These are phyloP conservation scores for Cryptosporidium sp. DNA, from an alignment of 169 alveolate genomes.

Conservation along the genomic window DNA sequence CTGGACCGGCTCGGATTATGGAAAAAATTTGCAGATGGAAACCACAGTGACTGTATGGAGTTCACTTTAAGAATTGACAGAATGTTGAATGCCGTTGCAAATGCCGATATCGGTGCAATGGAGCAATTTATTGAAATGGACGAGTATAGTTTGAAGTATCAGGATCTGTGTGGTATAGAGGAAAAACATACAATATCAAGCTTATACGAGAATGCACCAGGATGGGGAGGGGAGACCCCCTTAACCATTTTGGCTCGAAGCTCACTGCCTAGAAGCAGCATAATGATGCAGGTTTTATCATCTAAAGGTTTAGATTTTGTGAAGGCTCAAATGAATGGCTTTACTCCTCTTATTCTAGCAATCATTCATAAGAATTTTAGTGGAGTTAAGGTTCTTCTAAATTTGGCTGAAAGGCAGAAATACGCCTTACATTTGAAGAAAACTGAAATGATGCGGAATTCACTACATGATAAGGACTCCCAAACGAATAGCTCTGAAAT, in stretches of 20 bases:
- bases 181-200: slow-evolving; percentile 13
- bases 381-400: slow-evolving; percentile 56
- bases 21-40: slow-evolving; percentile 53
- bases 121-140: slow-evolving; percentile 65
- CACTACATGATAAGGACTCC: not conserved
- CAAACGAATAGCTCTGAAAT: not conserved
- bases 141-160: slow-evolving; percentile 16
- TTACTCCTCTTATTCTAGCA: slow-evolving; percentile 64
- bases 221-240: slow-evolving; percentile 75
- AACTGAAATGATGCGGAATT: not conserved
- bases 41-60: slow-evolving; percentile 33
- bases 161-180: not conserved
- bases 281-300: slow-evolving; percentile 62
- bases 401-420: slow-evolving; percentile 60
- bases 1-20: slow-evolving; percentile 25
- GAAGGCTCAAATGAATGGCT: slow-evolving; percentile 70
- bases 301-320: slow-evolving; percentile 53
- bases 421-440: slow-evolving; percentile 6
- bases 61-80: slow-evolving; percentile 63
- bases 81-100: slow-evolving; percentile 68
- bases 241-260: slow-evolving; percentile 50
- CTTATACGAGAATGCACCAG: slow-evolving; percentile 74
- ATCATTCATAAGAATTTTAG: slow-evolving; percentile 61
- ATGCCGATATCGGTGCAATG: slow-evolving; percentile 68
- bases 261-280: slow-evolving; percentile 64